A percentile compares a stretch with the other conserved stretches of the same genome.
Evolutionary conservation across 805 yeast genomes (phyloP).

Genomic region (Kregervanrija fluxuum): DNA sequence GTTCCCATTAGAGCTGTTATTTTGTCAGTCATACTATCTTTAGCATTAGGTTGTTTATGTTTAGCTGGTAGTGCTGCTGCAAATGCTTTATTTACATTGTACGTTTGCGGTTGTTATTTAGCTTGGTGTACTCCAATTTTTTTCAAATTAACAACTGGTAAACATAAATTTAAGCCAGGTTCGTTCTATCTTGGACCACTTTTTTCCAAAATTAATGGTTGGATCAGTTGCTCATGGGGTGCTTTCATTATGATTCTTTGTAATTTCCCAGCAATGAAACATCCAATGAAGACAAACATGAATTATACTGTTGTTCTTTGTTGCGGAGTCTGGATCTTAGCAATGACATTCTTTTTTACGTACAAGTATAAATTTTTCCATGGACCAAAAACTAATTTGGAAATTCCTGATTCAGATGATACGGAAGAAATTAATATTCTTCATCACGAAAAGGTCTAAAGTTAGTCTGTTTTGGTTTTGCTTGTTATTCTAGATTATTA

Average conservation of each 20-base stretch:
- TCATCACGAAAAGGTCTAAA: no score
- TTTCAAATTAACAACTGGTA: slow-evolving; percentile 34
- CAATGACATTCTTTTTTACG: slow-evolving; percentile 42
- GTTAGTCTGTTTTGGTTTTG: no score
- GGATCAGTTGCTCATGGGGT: slow-evolving; percentile 26
- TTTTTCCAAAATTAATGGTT: slow-evolving; percentile 27
- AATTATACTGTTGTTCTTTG: slow-evolving; percentile 30
- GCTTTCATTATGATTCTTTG: slow-evolving; percentile 25
- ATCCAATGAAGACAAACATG: slow-evolving; percentile 20
- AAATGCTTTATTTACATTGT: slow-evolving; percentile 40
- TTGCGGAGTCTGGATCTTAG: slow-evolving; percentile 44
- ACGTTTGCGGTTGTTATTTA: slow-evolving; percentile 36
- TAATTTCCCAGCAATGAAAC: slow-evolving; percentile 33
- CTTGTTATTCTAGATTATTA: not conserved
- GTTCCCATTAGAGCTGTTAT: slow-evolving; percentile 40
- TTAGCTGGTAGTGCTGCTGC: slow-evolving; percentile 37
- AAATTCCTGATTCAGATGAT: not conserved
- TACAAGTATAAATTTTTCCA: slow-evolving; percentile 41
- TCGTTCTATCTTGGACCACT: slow-evolving; percentile 33
- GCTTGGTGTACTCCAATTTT: slow-evolving; percentile 40
- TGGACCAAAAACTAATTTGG: slow-evolving; percentile 40
- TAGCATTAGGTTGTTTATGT: slow-evolving; percentile 34
- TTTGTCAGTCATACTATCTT: slow-evolving; percentile 31
- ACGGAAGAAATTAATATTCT: no score
- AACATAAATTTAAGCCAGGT: slow-evolving; percentile 35